Conservation (phyloP, 2,329 filamentous ascomycete species). For the Alternaria novae-zelandiae region DNA sequence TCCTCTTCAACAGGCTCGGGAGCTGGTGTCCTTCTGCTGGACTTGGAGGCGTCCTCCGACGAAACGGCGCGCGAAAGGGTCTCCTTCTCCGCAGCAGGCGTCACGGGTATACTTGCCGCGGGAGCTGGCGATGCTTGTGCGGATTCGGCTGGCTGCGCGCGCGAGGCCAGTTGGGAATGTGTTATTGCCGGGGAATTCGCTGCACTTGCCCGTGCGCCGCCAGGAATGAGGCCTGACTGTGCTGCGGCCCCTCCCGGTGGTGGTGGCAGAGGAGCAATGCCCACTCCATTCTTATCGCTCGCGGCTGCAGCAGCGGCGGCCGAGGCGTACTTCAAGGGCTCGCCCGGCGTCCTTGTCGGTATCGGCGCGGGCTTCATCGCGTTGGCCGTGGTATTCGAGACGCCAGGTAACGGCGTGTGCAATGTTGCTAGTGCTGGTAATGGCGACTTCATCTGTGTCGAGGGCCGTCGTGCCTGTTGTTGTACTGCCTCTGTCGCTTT, state of each 20-base stretch:
- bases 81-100: slow-evolving; percentile 56
- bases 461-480: slow-evolving; percentile 71
- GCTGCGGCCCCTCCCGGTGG: slow-evolving; percentile 69
- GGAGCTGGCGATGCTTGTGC: slow-evolving; percentile 56
- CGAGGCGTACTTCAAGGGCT: slow-evolving; percentile 95
- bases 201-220: slow-evolving; percentile 61
- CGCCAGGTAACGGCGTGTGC: slow-evolving; percentile 72
- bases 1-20: slow-evolving; percentile 45
- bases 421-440: slow-evolving; percentile 90
- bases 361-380: slow-evolving; percentile 92
- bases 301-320: slow-evolving; percentile 92
- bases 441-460: slow-evolving; percentile 90
- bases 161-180: slow-evolving; percentile 50
- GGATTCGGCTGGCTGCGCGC: slow-evolving; percentile 48
- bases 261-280: slow-evolving; percentile 90
- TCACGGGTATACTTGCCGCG: slow-evolving; percentile 53
- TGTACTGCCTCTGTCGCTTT: slow-evolving; percentile 67
- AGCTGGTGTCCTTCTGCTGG: slow-evolving; percentile 36
- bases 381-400: slow-evolving; percentile 64
- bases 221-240: slow-evolving; percentile 54
- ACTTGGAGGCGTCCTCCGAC: slow-evolving; percentile 36
- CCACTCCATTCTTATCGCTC: slow-evolving; percentile 84
- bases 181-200: slow-evolving; percentile 60
- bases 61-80: slow-evolving; percentile 35
- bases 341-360: slow-evolving; percentile 82